Evolutionary conservation across 805 yeast genomes (phyloP).

Genomic region (Lachancea quebecensis): DNA sequence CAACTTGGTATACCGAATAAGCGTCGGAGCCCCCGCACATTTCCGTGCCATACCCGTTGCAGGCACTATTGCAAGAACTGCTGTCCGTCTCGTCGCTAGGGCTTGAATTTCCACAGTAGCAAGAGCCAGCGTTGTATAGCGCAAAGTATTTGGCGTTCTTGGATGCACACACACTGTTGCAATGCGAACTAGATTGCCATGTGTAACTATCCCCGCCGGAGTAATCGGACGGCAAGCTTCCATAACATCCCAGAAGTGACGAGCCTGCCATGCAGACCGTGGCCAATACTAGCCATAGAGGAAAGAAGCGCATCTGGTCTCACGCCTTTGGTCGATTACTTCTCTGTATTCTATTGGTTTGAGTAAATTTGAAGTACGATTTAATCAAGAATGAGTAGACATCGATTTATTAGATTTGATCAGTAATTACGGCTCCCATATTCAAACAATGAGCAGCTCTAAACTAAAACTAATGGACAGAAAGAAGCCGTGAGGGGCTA

Average conservation of each 20-base stretch:
- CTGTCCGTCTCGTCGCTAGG: conserved; percentile 16
- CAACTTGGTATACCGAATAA: conserved; percentile 40
- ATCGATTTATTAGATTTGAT: neutral
- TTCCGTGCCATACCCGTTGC: conserved; percentile 53
- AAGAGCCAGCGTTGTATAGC: conserved; percentile 20
- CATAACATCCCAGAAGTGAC: conserved; percentile 23
- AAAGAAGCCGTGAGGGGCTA: too few species aligned
- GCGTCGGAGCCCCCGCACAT: conserved; percentile 56
- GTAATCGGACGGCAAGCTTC: conserved; percentile 27
- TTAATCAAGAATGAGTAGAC: conserved; percentile 1
- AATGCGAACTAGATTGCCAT: conserved; percentile 27
- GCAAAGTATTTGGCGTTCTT: conserved; percentile 27
- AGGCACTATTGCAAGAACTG: conserved; percentile 28
- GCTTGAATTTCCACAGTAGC: conserved; percentile 28
- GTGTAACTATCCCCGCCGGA: conserved; percentile 16
- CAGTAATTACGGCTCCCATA: neutral
- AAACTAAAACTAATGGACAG: too few species aligned
- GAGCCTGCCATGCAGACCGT: conserved; percentile 10
- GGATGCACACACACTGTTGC: conserved; percentile 17
- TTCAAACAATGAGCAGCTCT: too few species aligned
- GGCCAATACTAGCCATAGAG: conserved; percentile 2
- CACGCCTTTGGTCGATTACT: neutral
- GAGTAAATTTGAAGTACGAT: neutral
- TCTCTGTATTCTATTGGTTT: neutral
- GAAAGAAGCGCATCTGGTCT: conserved; percentile 2